Evolutionary conservation across 2,329 filamentous ascomycete species (phyloP), one percentile per base, ranked within the genome.

Genomic region (Hysterium pulicare): DNA sequence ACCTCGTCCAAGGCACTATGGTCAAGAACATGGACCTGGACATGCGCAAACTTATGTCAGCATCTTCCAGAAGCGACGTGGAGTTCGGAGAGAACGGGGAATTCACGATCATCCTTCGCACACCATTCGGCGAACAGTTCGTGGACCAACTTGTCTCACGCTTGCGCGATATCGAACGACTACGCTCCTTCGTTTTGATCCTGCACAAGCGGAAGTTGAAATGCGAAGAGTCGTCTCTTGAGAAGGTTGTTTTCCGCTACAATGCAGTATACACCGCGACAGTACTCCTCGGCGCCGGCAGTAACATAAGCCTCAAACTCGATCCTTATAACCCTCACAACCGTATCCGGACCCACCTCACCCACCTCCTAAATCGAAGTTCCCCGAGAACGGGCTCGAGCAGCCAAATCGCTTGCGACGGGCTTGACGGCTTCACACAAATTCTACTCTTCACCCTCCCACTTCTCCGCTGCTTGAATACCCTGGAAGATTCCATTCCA

Each of bases 121-220:
- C 79, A 1, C 68, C 71, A 2, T 76, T 84, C 34, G 83, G 83
- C 16, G 69, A 72, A 33, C 72, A 81, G 1, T 73, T 84, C 11
- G 64, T 88, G 3, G 72, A 76, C 3, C 68, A 73, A n/a, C 71
- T 90, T 16, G 71, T 74, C 47, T 71, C 75, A 38, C 76, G 82
- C 21, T 71, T 90, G 34, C 76, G 80, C 51, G 78, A 82, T 10
- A 78, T 93, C 44, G 81, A 86, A 55, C 79, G 84, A 16, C 74
- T 93, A 21, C 82, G 88, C 30, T 77, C 78, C 33, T 87, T 87
- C 55, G 72, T 89, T 20, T 77, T 82, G 33, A 81, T 83, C 1
- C 77, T 90, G 48, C 54, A 62, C 72, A 80, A 41, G 70, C 73
- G 48, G 72, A 78, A 50, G 72, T 76, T 39, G 76, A 86, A 26